phyloP scores from a whole-genome alignment of 768 basidiomycete genomes.

The Kwoniella sp. region DNA sequence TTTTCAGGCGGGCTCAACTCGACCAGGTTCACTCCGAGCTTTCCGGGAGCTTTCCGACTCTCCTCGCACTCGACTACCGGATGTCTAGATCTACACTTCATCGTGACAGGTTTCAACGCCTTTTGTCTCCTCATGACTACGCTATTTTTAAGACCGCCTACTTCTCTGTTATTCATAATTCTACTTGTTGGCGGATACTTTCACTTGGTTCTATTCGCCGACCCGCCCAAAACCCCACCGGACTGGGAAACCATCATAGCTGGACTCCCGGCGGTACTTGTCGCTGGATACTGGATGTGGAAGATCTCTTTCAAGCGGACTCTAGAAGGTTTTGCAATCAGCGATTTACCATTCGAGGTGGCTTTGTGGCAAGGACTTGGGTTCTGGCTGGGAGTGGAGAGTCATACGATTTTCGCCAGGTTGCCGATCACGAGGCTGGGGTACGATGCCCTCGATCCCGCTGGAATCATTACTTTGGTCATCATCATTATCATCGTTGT shows the following conservation, averaged over 20 bases:
- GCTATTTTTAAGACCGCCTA: slow-evolving; percentile 28
- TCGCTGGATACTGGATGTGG: slow-evolving; percentile 44
- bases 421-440: slow-evolving; percentile 41
- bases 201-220: slow-evolving; percentile 39
- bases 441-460: slow-evolving; percentile 33
- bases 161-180: slow-evolving; percentile 27
- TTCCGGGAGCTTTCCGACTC: slow-evolving; percentile 38
- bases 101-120: slow-evolving; percentile 40
- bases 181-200: slow-evolving; percentile 37
- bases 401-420: slow-evolving; percentile 37
- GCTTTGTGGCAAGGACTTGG: slow-evolving; percentile 46
- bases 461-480: slow-evolving; percentile 29
- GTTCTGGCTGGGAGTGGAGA: slow-evolving; percentile 48
- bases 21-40: slow-evolving; percentile 28
- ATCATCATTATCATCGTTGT: slow-evolving; percentile 33
- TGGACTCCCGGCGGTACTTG: slow-evolving; percentile 26
- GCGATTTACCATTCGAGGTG: slow-evolving; percentile 36
- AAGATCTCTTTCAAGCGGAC: slow-evolving; percentile 37
- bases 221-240: slow-evolving; percentile 33
- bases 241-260: slow-evolving; percentile 38
- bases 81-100: slow-evolving; percentile 36
- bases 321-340: slow-evolving; percentile 23
- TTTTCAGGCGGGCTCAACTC: slow-evolving; percentile 28
- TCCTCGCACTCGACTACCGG: slow-evolving; percentile 16
- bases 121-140: slow-evolving; percentile 35